phyloP scores from a whole-genome alignment of 345 rosid genomes.

The Syzygium jambos region DNA sequence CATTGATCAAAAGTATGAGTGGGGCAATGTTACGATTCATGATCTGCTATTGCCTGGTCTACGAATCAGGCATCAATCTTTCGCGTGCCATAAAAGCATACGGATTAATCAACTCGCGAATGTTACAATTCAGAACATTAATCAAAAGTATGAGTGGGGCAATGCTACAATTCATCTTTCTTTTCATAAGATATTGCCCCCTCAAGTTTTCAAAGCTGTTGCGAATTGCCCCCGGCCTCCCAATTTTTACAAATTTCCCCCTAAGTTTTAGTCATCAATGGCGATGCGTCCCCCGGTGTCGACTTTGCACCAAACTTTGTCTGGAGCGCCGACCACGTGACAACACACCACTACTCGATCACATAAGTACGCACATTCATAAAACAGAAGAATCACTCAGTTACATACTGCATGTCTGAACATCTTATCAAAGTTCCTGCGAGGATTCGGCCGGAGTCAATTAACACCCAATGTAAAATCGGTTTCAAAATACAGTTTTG shows the following conservation, averaged over 20 bases:
- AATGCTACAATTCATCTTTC: neutral
- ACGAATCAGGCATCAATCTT: neutral
- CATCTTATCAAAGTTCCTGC: neutral
- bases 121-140: neutral
- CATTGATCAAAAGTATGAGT: neutral
- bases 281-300: neutral
- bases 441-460: neutral
- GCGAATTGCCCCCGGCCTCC: neutral
- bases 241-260: neutral
- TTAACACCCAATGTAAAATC: no score
- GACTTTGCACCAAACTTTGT: neutral
- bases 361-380: no score
- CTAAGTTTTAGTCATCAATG: neutral
- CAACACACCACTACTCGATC: neutral
- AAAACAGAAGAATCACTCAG: no score
- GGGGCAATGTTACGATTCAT: neutral
- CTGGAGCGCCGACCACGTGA: neutral
- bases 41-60: neutral
- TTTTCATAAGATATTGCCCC: no score
- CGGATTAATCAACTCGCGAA: neutral
- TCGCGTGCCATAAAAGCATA: neutral
- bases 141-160: neutral
- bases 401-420: neutral
- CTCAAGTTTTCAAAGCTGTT: no score
- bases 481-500: no score